phyloP scores from a whole-genome alignment of 2,329 filamentous ascomycete genomes.

The Arachnopeziza araneosa region DNA sequence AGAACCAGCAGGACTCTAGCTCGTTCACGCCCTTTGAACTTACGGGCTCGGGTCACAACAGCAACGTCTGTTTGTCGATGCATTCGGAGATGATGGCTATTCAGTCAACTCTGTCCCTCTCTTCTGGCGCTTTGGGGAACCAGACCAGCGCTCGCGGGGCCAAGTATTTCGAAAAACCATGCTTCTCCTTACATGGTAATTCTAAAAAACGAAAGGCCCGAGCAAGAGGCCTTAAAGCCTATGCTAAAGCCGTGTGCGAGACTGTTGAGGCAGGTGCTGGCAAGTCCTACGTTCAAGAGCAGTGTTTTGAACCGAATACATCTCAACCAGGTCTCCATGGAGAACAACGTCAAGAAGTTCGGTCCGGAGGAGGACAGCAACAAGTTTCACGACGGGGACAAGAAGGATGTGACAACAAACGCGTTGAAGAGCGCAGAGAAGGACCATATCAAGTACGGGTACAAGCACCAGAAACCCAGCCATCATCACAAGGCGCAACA shows the following conservation, averaged over 20 bases:
- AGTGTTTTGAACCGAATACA: constrained; percentile 43
- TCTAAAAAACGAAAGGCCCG: constrained; percentile 43
- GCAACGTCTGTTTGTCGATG: constrained; percentile 43
- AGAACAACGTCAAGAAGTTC: constrained; percentile 7
- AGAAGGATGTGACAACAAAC: constrained; percentile 10
- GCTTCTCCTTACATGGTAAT: constrained; percentile 42
- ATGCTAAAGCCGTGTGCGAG: constrained; percentile 40
- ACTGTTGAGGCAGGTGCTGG: constrained; percentile 27
- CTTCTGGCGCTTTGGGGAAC: constrained; percentile 36
- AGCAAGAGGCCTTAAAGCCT: constrained; percentile 37
- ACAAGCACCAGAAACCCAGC: constrained; percentile 4
- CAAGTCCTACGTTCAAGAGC: constrained; percentile 36
- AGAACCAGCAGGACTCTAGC: constrained; percentile 18
- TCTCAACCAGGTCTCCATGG: constrained; percentile 31
- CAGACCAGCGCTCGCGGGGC: constrained; percentile 29
- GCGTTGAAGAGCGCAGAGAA: constrained; percentile 16
- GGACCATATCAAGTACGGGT: constrained; percentile 27
- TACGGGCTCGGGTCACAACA: constrained; percentile 34
- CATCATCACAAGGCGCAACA: constrained; percentile 7
- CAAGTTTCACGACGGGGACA: constrained; percentile 20
- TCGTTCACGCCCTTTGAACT: constrained; percentile 32
- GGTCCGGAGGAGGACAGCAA: constrained; percentile 10
- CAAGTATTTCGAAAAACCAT: constrained; percentile 43
- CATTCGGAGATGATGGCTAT: constrained; percentile 53
- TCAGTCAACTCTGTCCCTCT: constrained; percentile 42